Conservation (phyloP, 139 green algal genomes). For the Picochlorum costavermella region DNA sequence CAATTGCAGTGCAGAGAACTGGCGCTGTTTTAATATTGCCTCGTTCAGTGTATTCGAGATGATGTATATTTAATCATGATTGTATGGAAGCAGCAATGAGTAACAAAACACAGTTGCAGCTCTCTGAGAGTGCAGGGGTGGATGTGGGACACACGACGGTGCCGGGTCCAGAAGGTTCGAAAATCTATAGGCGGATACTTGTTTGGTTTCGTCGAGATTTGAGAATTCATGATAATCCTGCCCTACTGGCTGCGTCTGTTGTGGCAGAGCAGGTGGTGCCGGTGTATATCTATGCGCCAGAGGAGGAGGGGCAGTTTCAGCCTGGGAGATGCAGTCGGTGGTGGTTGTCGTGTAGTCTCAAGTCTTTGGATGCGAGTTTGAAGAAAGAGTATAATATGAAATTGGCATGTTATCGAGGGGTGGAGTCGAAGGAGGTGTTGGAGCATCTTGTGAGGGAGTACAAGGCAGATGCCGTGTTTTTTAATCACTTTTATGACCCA, state of each 20-base stretch:
- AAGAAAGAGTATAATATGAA: constrained; percentile 47
- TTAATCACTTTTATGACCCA: constrained; percentile 94
- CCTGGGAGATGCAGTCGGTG: constrained; percentile 66
- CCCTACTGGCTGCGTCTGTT: constrained; percentile 52
- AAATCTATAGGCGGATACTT: constrained; percentile 20
- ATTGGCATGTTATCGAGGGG: constrained; percentile 51
- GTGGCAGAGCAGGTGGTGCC: constrained; percentile 49
- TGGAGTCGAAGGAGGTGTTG: constrained; percentile 46
- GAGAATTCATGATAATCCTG: constrained; percentile 72
- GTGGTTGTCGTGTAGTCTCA: constrained; percentile 56
- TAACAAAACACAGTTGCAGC: no score
- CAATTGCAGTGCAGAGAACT: no score
- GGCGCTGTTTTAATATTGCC: no score
- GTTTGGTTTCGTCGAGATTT: constrained; percentile 74
- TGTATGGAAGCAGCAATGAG: no score
- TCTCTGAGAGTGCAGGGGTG: not conserved
- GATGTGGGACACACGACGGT: not conserved
- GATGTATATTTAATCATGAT: no score
- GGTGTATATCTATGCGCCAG: constrained; percentile 81
- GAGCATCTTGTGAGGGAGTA: constrained; percentile 45
- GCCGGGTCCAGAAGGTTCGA: not conserved
- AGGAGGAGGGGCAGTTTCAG: constrained; percentile 94
- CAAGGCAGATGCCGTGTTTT: constrained; percentile 62
- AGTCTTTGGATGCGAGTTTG: constrained; percentile 45
- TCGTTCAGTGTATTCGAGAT: no score